A percentile compares a stretch with the other conserved stretches of the same genome.
Conservation (phyloP, 225 moss, liverwort and hornwort species). For the Marchantia paleacea region DNA sequence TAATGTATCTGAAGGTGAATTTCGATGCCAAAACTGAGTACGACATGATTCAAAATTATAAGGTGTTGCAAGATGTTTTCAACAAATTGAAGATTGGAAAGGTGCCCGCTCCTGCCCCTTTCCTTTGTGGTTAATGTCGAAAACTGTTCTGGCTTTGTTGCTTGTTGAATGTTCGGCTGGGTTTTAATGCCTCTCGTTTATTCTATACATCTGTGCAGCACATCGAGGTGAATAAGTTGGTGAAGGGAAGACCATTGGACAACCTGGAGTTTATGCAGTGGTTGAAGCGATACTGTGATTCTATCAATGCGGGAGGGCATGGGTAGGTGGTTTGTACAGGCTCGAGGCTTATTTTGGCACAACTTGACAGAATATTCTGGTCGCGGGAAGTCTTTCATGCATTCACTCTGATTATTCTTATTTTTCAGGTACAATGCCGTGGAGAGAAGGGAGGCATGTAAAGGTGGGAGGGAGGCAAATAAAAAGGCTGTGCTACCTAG, state of each 20-base stretch:
- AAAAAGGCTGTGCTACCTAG: constrained; percentile 56
- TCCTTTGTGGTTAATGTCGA: too few species aligned
- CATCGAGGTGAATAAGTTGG: constrained; percentile 94
- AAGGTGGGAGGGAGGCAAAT: constrained; percentile 96
- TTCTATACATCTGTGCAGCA: constrained; percentile 44
- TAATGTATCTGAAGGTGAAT: constrained; percentile 44
- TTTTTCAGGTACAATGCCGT: constrained; percentile 74
- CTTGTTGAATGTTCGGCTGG: not conserved
- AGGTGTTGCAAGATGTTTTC: constrained; percentile 94
- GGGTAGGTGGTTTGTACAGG: constrained; percentile 24
- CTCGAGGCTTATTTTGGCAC: not conserved
- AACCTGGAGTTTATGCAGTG: constrained; percentile 98
- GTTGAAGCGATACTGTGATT: constrained; percentile 96
- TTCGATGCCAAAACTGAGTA: constrained; percentile 98
- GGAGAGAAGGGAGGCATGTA: constrained; percentile 87
- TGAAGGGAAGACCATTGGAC: constrained; percentile 91
- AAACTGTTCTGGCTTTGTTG: not conserved
- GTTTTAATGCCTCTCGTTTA: not conserved
- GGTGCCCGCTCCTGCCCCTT: constrained; percentile 18
- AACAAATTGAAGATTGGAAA: constrained; percentile 89
- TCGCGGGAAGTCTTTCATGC: not conserved
- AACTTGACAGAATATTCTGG: too few species aligned
- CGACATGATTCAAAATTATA: constrained; percentile 99
- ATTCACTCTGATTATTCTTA: not conserved
- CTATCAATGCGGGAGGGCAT: constrained; percentile 64